These are phyloP conservation scores for Bipolaris zeicola DNA, from an alignment of 2,329 filamentous ascomycete genomes.

Conservation along the genomic window DNA sequence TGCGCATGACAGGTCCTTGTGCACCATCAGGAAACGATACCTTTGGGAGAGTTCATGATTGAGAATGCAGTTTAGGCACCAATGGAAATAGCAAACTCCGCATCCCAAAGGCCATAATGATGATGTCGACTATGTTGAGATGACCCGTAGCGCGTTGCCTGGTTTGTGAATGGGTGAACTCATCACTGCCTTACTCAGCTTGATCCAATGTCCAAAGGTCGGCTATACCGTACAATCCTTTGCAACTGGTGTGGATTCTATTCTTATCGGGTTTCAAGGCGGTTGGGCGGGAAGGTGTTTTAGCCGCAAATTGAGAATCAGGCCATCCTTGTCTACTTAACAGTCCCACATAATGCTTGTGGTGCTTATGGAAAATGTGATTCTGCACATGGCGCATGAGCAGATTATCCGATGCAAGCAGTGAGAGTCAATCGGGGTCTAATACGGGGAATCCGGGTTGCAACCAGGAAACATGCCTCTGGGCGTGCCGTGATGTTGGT, in stretches of 20 bases:
- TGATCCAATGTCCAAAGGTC: neutral
- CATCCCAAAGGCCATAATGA: neutral
- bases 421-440: constrained; percentile 6
- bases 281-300: constrained; percentile 21
- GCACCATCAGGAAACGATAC: neutral
- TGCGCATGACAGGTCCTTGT: neutral
- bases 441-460: constrained; percentile 4
- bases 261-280: constrained; percentile 25
- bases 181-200: neutral
- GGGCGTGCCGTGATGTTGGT: constrained; percentile 9
- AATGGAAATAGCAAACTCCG: neutral
- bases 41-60: neutral
- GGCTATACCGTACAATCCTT: constrained; percentile 11
- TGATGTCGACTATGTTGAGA: neutral
- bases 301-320: constrained; percentile 36
- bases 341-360: neutral
- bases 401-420: constrained; percentile 13
- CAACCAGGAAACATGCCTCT: neutral
- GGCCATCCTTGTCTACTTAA: constrained; percentile 17
- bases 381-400: neutral
- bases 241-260: constrained; percentile 19
- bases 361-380: neutral
- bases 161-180: neutral
- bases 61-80: neutral
- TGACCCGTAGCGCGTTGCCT: neutral